phyloP scores from a whole-genome alignment of 2,329 filamentous ascomycete species.

The Claviceps capensis region DNA sequence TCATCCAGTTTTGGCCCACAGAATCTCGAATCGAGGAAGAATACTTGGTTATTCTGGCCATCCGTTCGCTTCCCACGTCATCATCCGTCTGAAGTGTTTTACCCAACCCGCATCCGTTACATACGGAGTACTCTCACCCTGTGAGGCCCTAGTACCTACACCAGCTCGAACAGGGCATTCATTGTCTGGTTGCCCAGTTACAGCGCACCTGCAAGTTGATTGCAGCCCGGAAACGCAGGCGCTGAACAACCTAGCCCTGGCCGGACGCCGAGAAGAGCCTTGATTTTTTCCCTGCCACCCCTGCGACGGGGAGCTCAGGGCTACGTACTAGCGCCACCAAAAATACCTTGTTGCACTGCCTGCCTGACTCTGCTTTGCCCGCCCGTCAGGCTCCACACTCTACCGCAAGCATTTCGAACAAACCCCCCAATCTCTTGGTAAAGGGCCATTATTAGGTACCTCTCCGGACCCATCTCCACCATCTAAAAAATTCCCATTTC shows the following conservation, averaged over 20 bases:
- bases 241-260: background rate
- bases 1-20: background rate
- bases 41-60: background rate
- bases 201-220: background rate
- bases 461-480: conserved; percentile 1
- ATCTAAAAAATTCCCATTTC: conserved; percentile 3
- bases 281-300: conserved; percentile 4
- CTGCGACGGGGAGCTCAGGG: conserved; percentile 3
- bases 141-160: background rate
- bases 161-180: background rate
- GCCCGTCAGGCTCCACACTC: conserved; percentile 6
- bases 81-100: background rate
- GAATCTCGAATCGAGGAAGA: background rate
- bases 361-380: conserved; percentile 3
- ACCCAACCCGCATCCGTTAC: background rate
- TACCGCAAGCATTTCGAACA: conserved; percentile 3
- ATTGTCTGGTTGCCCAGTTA: conserved; percentile 2
- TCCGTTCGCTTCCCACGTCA: background rate
- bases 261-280: background rate
- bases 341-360: conserved; percentile 5
- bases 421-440: conserved; percentile 6
- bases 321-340: conserved; percentile 1
- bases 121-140: background rate
- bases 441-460: background rate
- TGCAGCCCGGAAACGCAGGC: conserved; percentile 1